Evolutionary conservation across 2,329 filamentous ascomycete species (phyloP).

Genomic region (Colletotrichum sp.): DNA sequence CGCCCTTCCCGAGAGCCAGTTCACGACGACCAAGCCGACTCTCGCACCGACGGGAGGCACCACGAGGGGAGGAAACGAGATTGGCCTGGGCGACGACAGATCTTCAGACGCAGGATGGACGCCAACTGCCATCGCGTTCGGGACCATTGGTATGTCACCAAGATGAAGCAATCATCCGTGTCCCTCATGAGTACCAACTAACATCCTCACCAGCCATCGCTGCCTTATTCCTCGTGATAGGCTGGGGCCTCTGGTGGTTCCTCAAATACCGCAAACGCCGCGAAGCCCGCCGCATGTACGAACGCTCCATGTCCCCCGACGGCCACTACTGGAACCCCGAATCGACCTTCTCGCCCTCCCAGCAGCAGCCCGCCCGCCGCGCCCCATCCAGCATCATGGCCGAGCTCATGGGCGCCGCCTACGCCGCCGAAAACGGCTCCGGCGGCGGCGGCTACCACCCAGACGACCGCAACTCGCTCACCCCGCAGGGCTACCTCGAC

Average conservation of each 20-base stretch:
- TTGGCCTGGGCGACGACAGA: not conserved
- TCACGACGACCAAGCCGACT: not conserved
- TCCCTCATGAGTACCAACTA: not conserved
- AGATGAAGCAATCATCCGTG: fast-evolving
- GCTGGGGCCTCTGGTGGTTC: conserved; percentile 18
- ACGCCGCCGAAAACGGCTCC: conserved; percentile 25
- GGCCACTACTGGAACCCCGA: not conserved
- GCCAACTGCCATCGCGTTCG: conserved; percentile 18
- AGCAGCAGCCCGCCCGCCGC: not conserved
- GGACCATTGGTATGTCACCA: conserved; percentile 4
- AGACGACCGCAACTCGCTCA: not conserved
- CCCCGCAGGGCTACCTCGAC: conserved; percentile 17
- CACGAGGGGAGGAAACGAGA: not conserved
- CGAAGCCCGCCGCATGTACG: not conserved
- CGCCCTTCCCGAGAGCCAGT: not conserved
- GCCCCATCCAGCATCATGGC: conserved; percentile 22
- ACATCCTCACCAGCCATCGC: not conserved
- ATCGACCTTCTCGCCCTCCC: not conserved
- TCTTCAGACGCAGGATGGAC: conserved; percentile 8
- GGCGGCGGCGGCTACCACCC: not conserved
- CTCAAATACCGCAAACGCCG: conserved; percentile 7
- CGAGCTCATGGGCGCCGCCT: conserved; percentile 25
- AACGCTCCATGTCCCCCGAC: not conserved
- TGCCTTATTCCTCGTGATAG: conserved; percentile 6
- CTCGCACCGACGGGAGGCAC: not conserved